Percentiles rank a stretch among this genome's conserved stretches.
Conservation (phyloP, 306 rosid species). For the Sophora flavescens region DNA sequence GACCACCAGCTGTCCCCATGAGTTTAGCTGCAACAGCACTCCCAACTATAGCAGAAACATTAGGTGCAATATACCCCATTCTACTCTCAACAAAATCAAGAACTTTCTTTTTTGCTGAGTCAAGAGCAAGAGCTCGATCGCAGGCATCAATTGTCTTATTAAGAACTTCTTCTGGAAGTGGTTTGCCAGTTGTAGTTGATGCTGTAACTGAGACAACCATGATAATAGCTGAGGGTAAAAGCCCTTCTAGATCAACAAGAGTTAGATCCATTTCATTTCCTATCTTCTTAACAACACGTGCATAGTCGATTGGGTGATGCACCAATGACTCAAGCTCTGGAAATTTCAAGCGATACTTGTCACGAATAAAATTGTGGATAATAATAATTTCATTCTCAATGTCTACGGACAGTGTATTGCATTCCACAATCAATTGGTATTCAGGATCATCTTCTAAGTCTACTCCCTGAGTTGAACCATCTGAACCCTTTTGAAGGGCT, state of each 20-base stretch:
- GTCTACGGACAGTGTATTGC: conserved; percentile 90
- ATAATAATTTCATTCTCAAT: conserved; percentile 93
- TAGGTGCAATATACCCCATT: conserved; percentile 98
- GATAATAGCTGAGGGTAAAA: conserved; percentile 88
- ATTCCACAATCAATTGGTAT: conserved; percentile 92
- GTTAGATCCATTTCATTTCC: conserved; percentile 94
- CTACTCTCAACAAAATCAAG: conserved; percentile 97
- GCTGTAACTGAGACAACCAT: conserved; percentile 99
- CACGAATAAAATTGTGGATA: conserved; percentile 92
- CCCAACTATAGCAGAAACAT: conserved; percentile 91
- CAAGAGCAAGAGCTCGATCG: conserved; percentile 94
- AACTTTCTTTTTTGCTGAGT: conserved; percentile 86
- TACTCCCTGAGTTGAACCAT: conserved; percentile 62
- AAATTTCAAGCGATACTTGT: conserved; percentile 89
- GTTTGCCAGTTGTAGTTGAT: conserved; percentile 97
- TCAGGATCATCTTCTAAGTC: conserved; percentile 95
- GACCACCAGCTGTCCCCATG: conserved; percentile 96
- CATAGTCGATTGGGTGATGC: conserved; percentile 96
- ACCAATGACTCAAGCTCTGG: conserved; percentile 97
- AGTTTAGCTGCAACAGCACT: conserved; percentile 98
- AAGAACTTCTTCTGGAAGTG: conserved; percentile 90
- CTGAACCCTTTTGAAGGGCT: conserved; percentile 76
- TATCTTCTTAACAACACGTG: conserved; percentile 95
- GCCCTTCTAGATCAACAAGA: conserved; percentile 95
- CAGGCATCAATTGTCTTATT: conserved; percentile 84